A percentile compares a stretch with the other conserved stretches of the same genome.
Conservation (phyloP, 371 early-diverging fungal genomes). For the Mortierella sp. region DNA sequence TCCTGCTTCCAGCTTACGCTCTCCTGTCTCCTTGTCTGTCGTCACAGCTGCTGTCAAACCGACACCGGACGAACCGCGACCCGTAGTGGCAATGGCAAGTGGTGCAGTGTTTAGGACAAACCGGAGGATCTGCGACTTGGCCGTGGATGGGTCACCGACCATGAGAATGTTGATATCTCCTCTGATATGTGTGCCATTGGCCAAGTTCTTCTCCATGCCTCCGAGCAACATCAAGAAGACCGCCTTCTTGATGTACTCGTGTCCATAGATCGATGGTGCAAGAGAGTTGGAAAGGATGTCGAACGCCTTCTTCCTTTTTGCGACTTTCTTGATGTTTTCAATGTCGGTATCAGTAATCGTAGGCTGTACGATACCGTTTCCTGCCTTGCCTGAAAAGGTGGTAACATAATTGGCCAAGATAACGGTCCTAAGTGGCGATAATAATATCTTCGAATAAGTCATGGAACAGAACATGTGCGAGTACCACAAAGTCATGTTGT, state of each 20-base stretch:
- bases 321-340: slow-evolving; percentile 83
- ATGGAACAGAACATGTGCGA: not conserved
- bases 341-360: slow-evolving; percentile 84
- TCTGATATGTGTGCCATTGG: slow-evolving; percentile 95
- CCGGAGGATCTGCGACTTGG: slow-evolving; percentile 94
- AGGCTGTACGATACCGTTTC: slow-evolving; percentile 68
- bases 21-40: slow-evolving; percentile 64
- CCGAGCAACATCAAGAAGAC: slow-evolving; percentile 94
- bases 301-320: slow-evolving; percentile 78
- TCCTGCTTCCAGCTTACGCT: slow-evolving; percentile 97
- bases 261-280: slow-evolving; percentile 98
- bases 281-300: slow-evolving; percentile 89
- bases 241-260: slow-evolving; percentile 97
- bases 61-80: slow-evolving; percentile 97
- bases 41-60: slow-evolving; percentile 98
- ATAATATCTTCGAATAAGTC: not conserved
- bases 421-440: slow-evolving; percentile 81
- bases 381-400: slow-evolving; percentile 81
- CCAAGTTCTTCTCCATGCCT: slow-evolving; percentile 95
- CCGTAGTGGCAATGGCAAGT: slow-evolving; percentile 94
- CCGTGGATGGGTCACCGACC: slow-evolving; percentile 98
- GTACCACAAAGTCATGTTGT: not conserved
- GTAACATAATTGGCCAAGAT: slow-evolving; percentile 93
- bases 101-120: slow-evolving; percentile 93
- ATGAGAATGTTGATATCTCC: slow-evolving; percentile 97